Percentiles rank a stretch among this genome's conserved stretches.
phyloP scores from a whole-genome alignment of 2,329 filamentous ascomycete species.

The Fusarium avenaceum region DNA sequence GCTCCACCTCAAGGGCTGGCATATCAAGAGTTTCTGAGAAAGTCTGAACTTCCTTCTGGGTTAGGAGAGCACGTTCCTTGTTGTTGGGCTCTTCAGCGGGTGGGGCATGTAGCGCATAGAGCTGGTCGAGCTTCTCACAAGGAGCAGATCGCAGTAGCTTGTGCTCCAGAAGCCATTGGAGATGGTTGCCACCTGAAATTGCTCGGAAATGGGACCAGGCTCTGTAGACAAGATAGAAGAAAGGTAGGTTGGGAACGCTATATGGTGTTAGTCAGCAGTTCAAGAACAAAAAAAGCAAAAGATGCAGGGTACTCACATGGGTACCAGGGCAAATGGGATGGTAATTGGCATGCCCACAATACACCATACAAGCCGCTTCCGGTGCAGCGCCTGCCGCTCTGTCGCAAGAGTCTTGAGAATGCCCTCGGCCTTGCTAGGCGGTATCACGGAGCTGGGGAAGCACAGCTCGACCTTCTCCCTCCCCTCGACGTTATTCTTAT shows the following conservation, averaged over 20 bases:
- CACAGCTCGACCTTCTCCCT: conserved; percentile 78
- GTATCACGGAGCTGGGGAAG: conserved; percentile 80
- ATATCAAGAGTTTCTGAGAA: conserved; percentile 74
- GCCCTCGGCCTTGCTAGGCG: conserved; percentile 70
- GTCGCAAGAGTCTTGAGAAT: conserved; percentile 80
- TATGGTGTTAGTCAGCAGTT: not conserved
- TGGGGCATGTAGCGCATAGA: conserved; percentile 71
- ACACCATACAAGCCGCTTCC: conserved; percentile 82
- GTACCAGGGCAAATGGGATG: conserved; percentile 84
- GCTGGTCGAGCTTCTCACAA: conserved; percentile 76
- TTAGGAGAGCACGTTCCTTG: conserved; percentile 59
- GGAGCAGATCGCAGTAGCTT: conserved; percentile 76
- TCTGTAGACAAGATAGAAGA: conserved; percentile 94
- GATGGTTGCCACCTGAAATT: conserved; percentile 83
- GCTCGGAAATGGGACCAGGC: conserved; percentile 95
- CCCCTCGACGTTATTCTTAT: conserved; percentile 71
- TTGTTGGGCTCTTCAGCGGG: conserved; percentile 38
- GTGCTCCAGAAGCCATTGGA: conserved; percentile 84
- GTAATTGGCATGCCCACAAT: conserved; percentile 85
- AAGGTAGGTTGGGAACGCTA: conserved; percentile 92
- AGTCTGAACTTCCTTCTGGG: conserved; percentile 66
- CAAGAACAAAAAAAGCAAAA: conserved; percentile 1
- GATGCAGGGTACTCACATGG: conserved; percentile 73
- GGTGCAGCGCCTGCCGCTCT: conserved; percentile 84
- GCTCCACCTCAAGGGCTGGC: conserved; percentile 78